Percentiles rank a stretch among this genome's conserved stretches.
These are phyloP conservation scores for Gyrodon lividus DNA, from an alignment of 768 basidiomycete species.

Conservation along the genomic window DNA sequence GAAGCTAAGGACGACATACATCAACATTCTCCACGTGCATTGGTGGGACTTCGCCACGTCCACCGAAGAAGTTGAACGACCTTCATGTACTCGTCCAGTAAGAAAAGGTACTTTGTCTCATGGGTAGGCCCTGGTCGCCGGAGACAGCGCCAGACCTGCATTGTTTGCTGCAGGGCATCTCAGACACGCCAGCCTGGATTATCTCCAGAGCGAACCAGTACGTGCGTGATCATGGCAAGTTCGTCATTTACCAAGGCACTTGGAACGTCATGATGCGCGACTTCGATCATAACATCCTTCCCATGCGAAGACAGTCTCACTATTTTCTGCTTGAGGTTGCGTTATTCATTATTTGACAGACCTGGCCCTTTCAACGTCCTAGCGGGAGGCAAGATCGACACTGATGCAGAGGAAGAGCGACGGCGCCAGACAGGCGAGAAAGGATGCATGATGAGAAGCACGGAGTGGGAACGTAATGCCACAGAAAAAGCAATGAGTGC, in stretches of 20 bases:
- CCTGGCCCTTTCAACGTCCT: conserved; percentile 39
- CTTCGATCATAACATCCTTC: conserved; percentile 46
- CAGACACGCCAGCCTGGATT: conserved; percentile 40
- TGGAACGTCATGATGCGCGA: conserved; percentile 36
- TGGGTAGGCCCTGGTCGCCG: too few species aligned
- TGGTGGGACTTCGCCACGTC: conserved; percentile 39
- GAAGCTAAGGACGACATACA: conserved; percentile 24
- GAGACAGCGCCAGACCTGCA: not conserved
- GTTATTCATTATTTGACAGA: too few species aligned
- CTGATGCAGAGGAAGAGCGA: conserved; percentile 30
- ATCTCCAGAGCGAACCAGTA: conserved; percentile 43
- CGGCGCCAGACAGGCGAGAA: conserved; percentile 26
- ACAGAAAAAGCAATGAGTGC: conserved; percentile 40
- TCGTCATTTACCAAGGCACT: conserved; percentile 44
- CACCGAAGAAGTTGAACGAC: conserved; percentile 38
- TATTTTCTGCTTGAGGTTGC: too few species aligned
- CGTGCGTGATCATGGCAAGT: conserved; percentile 41
- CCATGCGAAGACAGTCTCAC: conserved; percentile 32
- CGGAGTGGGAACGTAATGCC: conserved; percentile 47
- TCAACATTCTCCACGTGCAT: conserved; percentile 26
- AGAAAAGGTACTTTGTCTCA: conserved; percentile 41
- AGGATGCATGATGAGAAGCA: conserved; percentile 23
- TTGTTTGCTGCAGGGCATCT: conserved; percentile 24
- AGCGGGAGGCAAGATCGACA: conserved; percentile 34
- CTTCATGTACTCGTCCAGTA: conserved; percentile 37